Evolutionary conservation across 116 monocot species (phyloP), one percentile per base, ranked within the genome.

Genomic region (Posidonia oceanica): DNA sequence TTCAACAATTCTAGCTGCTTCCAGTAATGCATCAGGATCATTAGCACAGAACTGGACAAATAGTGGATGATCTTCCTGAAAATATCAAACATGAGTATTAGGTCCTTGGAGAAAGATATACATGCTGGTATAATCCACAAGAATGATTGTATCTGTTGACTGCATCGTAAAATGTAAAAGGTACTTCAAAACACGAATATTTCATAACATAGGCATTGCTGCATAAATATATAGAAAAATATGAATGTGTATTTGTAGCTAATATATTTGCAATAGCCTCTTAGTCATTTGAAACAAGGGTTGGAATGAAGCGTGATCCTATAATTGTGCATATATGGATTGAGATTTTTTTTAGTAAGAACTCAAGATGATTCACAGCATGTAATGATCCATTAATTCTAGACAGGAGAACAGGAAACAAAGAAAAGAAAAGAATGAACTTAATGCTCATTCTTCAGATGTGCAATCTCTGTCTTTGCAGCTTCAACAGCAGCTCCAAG

Each of bases 41-140:
- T 98, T 98, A 40, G 97, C 97, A 82, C 97, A 98, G 59, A 98
- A 98, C 61, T 98, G 97, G 52, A 92, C 93, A 79, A 98, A 92
- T 55, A 98, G 79, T 3, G 97, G 93, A 21, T 89, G 92, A 75
- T 98, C 97, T 75, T 97, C 97, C 97, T 98, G 77, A 71, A 78
- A 17, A 51, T 21, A 71, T 71, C 20, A 22, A 12, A 61, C 13
- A 56, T 36, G 55, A 57, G 39, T 7, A 18, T 13, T 52, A 36
- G 36, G 23, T 36, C 14, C 36, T 62, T 6, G 18, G 57, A 57
- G 57, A 58, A 58, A n/a, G 17, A 58, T 18, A 4, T 3, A 58
- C 7, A n/a, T 58, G 7, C 48, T 8, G 8, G 48, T 48, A 48
- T 12, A 61, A 29, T 11, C 61, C 61, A 23, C 10, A 61, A 61